phyloP scores from a whole-genome alignment of 2,329 filamentous ascomycete genomes.

The Fusarium sp. region DNA sequence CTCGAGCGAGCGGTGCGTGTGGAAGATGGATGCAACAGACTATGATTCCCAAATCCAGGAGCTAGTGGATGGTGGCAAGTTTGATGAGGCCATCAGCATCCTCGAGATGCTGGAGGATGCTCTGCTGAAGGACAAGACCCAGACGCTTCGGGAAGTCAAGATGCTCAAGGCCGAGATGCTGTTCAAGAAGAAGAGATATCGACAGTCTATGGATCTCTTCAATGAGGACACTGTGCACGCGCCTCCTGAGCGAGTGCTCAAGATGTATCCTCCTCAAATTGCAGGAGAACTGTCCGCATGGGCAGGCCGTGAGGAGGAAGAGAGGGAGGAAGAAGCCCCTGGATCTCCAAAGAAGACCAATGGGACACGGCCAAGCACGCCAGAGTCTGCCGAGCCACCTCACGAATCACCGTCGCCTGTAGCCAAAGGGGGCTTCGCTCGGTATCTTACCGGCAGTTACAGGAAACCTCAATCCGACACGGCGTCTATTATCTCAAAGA shows the following conservation, averaged over 20 bases:
- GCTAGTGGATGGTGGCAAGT: slow-evolving; percentile 73
- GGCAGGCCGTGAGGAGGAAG: slow-evolving; percentile 47
- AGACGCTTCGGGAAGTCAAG: slow-evolving; percentile 82
- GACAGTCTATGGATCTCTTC: slow-evolving; percentile 87
- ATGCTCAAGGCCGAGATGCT: slow-evolving; percentile 88
- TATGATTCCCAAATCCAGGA: slow-evolving; percentile 91
- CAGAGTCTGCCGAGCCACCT: slow-evolving; percentile 42
- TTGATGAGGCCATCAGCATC: slow-evolving; percentile 92
- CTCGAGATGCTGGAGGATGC: slow-evolving; percentile 92
- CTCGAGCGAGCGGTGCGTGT: slow-evolving; percentile 87
- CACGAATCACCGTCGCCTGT: slow-evolving; percentile 49
- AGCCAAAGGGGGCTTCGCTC: slow-evolving; percentile 59
- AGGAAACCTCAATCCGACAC: slow-evolving; percentile 60
- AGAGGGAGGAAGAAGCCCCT: slow-evolving; percentile 49
- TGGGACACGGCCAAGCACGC: slow-evolving; percentile 41
- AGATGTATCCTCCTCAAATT: slow-evolving; percentile 81
- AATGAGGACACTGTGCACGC: slow-evolving; percentile 83
- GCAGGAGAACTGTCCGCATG: slow-evolving; percentile 78
- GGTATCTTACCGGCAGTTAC: slow-evolving; percentile 58
- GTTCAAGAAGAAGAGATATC: slow-evolving; percentile 83
- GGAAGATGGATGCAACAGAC: slow-evolving; percentile 93
- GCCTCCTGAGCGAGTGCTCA: slow-evolving; percentile 86
- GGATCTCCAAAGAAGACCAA: slow-evolving; percentile 43
- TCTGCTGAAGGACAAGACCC: slow-evolving; percentile 80
- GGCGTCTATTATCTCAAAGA: slow-evolving; percentile 67